phyloP scores from a whole-genome alignment of 192 early-diverging fungal species.

The Anaeromyces robustus region DNA sequence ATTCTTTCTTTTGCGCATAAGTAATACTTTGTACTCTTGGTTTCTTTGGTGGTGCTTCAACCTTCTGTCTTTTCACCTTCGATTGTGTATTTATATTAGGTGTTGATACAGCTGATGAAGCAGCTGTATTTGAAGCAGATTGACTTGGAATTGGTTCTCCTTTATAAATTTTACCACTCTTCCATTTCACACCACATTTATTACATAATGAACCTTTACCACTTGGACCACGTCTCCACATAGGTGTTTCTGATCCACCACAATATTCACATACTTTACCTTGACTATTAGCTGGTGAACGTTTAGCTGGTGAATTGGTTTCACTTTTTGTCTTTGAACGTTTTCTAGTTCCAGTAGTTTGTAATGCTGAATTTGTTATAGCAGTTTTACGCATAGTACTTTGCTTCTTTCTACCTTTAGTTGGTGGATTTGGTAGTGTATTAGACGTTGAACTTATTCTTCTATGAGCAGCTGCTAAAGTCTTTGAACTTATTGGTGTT shows the following conservation, averaged over 20 bases:
- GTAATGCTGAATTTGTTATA: not conserved
- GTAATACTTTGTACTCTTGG: conserved; percentile 8
- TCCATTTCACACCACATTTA: not conserved
- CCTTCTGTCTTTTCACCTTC: not conserved
- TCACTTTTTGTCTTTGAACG: not conserved
- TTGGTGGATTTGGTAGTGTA: not conserved
- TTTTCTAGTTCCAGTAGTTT: not conserved
- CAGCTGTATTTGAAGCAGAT: not conserved
- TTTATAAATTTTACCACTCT: not conserved
- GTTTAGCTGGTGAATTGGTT: not conserved
- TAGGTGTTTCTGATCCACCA: not conserved
- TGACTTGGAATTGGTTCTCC: not conserved
- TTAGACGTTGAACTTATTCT: not conserved
- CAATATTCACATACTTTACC: not conserved
- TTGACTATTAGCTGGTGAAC: not conserved
- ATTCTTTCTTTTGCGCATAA: conserved; percentile 12
- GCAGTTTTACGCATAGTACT: not conserved
- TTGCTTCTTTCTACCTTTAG: not conserved
- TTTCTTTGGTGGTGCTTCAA: not conserved
- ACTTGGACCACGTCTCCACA: not conserved
- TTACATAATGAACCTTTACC: not conserved
- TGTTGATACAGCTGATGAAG: not conserved
- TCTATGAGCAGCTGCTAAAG: not conserved
- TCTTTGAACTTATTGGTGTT: not conserved
- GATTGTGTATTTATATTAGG: not conserved